Percentiles rank a stretch among this genome's conserved stretches.
Evolutionary conservation across 2,329 filamentous ascomycete genomes (phyloP).

Genomic region (Aspergillus spinulosporus): DNA sequence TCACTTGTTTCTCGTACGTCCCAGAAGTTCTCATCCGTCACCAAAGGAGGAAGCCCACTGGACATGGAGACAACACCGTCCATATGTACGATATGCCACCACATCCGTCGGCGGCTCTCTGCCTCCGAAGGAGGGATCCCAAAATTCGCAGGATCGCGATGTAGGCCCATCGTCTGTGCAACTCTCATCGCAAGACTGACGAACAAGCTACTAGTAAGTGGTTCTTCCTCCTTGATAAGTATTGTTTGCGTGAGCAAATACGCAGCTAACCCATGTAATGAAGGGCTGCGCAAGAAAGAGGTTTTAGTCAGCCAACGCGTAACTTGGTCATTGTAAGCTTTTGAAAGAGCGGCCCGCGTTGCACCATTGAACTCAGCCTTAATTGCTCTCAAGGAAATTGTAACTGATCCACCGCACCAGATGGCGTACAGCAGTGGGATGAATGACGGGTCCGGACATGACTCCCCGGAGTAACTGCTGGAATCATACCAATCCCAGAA

Average conservation of each 20-base stretch:
- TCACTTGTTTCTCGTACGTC: constrained; percentile 50
- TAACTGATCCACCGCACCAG: constrained; percentile 51
- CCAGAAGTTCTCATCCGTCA: constrained; percentile 51
- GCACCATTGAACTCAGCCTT: constrained; percentile 41
- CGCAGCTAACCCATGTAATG: constrained; percentile 47
- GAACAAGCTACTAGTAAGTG: constrained; percentile 50
- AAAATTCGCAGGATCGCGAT: constrained; percentile 52
- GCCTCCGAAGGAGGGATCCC: constrained; percentile 47
- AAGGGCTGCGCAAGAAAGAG: constrained; percentile 48
- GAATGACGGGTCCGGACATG: constrained; percentile 44
- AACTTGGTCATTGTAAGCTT: constrained; percentile 45
- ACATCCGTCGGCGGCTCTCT: constrained; percentile 48
- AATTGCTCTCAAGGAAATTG: constrained; percentile 44
- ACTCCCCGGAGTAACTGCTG: constrained; percentile 36
- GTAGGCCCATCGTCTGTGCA: constrained; percentile 51
- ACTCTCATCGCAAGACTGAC: constrained; percentile 50
- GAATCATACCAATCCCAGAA: constrained; percentile 51
- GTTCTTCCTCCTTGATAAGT: constrained; percentile 50
- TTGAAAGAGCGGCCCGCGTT: constrained; percentile 39
- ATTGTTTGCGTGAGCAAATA: constrained; percentile 51
- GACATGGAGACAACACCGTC: constrained; percentile 53
- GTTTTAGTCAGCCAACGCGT: constrained; percentile 45
- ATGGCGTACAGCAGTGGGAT: constrained; percentile 49
- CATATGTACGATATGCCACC: constrained; percentile 53
- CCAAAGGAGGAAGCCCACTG: constrained; percentile 49